Percentiles rank a stretch among this genome's conserved stretches.
These are phyloP conservation scores for Mallotus nudiflorus DNA, from an alignment of 345 rosid genomes.

Conservation along the genomic window DNA sequence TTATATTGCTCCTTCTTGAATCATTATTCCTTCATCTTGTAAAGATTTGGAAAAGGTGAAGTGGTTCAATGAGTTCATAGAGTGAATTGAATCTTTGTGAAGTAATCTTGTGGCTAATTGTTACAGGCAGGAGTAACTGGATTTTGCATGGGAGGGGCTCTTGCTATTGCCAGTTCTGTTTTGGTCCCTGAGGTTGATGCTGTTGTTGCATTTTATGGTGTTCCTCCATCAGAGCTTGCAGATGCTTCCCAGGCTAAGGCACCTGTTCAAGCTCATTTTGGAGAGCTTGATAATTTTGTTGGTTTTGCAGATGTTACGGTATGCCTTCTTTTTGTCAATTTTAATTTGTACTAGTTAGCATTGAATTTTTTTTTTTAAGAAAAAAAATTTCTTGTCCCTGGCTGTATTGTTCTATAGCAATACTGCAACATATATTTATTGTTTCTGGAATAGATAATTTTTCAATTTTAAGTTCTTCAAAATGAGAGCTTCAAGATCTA, in stretches of 20 bases:
- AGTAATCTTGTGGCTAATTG: not conserved
- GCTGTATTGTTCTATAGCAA: not conserved
- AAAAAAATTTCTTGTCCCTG: not conserved
- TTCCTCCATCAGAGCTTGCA: conserved; percentile 82
- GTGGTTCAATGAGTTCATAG: not conserved
- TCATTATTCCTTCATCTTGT: not conserved
- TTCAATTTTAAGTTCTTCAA: not conserved
- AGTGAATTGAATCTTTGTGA: not conserved
- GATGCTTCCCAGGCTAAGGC: conserved; percentile 80
- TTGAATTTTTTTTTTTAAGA: not conserved
- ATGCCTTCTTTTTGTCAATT: conserved; percentile 13
- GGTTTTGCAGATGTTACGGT: conserved; percentile 90
- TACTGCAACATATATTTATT: not conserved
- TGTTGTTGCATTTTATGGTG: conserved; percentile 85
- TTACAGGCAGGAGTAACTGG: conserved; percentile 91
- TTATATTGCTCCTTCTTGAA: not conserved
- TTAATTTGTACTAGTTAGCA: not conserved
- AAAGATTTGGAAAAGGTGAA: not conserved
- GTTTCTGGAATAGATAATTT: not conserved
- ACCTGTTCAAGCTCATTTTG: conserved; percentile 87
- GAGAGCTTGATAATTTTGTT: conserved; percentile 80
- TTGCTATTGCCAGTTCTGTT: conserved; percentile 89
- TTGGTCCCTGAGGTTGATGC: conserved; percentile 85
- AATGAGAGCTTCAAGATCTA: too few relatives aligned
- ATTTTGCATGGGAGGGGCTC: conserved; percentile 94